A percentile compares a stretch with the other conserved stretches of the same genome.
phyloP scores from a whole-genome alignment of 139 green algal genomes.

The Asterochloris erici region DNA sequence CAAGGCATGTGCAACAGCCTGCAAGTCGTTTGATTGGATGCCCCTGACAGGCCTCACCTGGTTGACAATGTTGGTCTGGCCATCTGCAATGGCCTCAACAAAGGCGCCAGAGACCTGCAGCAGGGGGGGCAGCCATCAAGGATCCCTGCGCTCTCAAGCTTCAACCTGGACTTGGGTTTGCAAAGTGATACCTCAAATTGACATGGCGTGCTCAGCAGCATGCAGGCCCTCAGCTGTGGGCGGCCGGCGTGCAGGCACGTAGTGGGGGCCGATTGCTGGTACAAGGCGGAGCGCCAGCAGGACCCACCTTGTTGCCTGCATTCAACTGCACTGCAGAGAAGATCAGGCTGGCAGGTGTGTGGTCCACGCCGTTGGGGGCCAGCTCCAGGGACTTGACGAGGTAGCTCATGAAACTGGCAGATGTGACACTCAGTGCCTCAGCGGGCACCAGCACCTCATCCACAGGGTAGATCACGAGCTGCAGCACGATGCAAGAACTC shows the following conservation, averaged over 20 bases:
- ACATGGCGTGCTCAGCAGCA: not conserved
- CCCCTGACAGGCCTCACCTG: too few relatives aligned
- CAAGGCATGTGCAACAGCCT: too few relatives aligned
- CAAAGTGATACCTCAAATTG: not conserved
- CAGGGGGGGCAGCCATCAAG: too few relatives aligned
- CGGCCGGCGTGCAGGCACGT: not conserved
- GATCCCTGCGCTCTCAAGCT: too few relatives aligned
- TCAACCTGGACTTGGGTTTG: not conserved
- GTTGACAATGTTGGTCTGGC: too few relatives aligned
- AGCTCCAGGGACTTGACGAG: not conserved
- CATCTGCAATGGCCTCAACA: too few relatives aligned
- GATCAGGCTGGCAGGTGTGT: not conserved
- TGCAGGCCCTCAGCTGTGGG: not conserved
- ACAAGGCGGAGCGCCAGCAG: not conserved
- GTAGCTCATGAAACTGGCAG: not conserved
- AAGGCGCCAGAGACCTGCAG: too few relatives aligned
- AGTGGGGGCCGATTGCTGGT: not conserved
- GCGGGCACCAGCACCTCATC: slow-evolving; percentile 7
- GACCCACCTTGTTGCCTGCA: not conserved
- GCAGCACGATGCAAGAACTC: not conserved
- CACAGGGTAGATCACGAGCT: slow-evolving; percentile 2
- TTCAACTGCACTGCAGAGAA: not conserved
- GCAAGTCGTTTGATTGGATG: too few relatives aligned
- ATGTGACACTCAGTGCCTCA: not conserved
- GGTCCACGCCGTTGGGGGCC: not conserved